Conservation (phyloP, 2,329 filamentous ascomycete genomes). For the Colletotrichum chrysophilum region DNA sequence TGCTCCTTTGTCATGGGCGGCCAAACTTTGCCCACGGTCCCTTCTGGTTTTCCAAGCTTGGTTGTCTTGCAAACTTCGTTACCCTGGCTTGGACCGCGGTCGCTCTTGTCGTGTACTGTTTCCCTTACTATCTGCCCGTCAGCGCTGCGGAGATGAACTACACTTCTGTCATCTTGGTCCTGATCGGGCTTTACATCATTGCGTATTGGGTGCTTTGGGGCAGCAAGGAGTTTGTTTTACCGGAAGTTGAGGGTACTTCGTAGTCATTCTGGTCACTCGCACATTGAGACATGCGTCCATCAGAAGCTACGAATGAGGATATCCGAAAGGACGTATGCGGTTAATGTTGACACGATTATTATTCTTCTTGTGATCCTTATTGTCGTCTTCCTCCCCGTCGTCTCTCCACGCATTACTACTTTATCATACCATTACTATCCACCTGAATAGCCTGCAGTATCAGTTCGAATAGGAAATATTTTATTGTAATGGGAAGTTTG, state of each 20-base stretch:
- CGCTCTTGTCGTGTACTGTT: slow-evolving; percentile 30
- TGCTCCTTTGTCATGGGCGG: slow-evolving; percentile 26
- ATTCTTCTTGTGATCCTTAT: too few species aligned
- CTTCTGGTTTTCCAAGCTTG: slow-evolving; percentile 30
- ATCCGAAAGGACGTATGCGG: too few species aligned
- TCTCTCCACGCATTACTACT: too few species aligned
- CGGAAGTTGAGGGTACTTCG: not conserved
- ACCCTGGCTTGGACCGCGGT: slow-evolving; percentile 28
- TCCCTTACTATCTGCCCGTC: slow-evolving; percentile 28
- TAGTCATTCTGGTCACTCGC: not conserved
- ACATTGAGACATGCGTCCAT: not conserved
- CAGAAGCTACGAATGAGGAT: too few species aligned
- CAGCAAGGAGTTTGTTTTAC: not conserved
- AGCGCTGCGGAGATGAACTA: slow-evolving; percentile 29
- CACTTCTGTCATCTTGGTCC: slow-evolving; percentile 25
- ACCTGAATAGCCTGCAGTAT: not conserved
- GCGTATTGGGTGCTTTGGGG: slow-evolving; percentile 19
- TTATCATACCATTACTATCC: not conserved
- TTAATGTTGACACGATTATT: too few species aligned
- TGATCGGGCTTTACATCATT: slow-evolving; percentile 15
- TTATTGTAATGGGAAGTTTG: not conserved
- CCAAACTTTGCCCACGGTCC: slow-evolving; percentile 29
- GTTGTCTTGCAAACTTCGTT: slow-evolving; percentile 26
- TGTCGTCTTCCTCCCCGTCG: too few species aligned
- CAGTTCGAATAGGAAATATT: not conserved